Evolutionary conservation across 1,139 yeast species (phyloP), one percentile per base, ranked within the genome.

Genomic region (Candida tropicalis): DNA sequence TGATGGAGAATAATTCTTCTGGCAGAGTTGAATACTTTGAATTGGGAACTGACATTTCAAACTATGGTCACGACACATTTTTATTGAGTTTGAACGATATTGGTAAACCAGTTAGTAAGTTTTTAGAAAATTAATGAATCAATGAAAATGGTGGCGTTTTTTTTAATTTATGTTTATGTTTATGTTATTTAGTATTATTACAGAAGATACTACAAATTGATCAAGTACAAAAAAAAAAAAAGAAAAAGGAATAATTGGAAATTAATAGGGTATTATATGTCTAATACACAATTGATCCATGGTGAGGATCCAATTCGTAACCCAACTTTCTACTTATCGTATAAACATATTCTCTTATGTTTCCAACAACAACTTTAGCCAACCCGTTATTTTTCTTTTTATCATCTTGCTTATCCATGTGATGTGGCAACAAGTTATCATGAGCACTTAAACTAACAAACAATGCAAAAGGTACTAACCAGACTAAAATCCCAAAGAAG

Each of bases 391-490:
- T 70, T 52, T 63, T 71, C 56, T 65, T 65, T 50, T 57, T 63
- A 32, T 57, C 59, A 9, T 61, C 65, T 34, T 65, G 64, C 9
- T 57, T 54, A 33, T 66, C 62, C 46, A 65, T 51, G 47, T 73
- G 78, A 45, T 71, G 78, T 5, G 99, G 99, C 40, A 93, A 74
- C 22, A 87, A 81, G 57, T 89, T 87, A 57, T 95, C 99, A 49
- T 89, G 87, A 5, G 98, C 98, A 60, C 96, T 87, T 48, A 93
- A 74, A 40, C 96, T 86, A 22, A 95, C 93, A 65, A 95, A 91
- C 49, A 95, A 73, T 2, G 97, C 84, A 64, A 93, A 90, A 25
- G 99, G 99, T 35, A 93, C 79, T 48, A 91, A 75, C 99, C 99
- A 93, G 11, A 93, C 84, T 55, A 95, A 84, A 35, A 93, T 69